These are phyloP conservation scores for Diplodia intermedia DNA, from an alignment of 2,329 filamentous ascomycete species.

Conservation along the genomic window DNA sequence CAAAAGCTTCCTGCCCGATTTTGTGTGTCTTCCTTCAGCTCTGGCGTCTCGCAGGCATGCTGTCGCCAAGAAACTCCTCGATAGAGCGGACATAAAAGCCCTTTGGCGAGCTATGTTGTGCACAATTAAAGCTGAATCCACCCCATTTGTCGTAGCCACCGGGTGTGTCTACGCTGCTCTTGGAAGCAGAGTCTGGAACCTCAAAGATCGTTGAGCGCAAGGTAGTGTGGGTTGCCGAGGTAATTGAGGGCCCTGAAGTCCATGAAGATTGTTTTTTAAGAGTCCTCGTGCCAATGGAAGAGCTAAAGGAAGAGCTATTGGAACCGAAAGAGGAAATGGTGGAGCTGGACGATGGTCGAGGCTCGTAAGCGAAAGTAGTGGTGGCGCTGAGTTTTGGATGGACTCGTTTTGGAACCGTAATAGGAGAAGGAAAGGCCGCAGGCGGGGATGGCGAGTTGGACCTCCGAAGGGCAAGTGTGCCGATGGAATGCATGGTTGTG, in stretches of 20 bases:
- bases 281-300: constrained; percentile 13
- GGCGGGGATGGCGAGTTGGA: constrained; percentile 5
- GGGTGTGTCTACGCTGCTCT: constrained; percentile 8
- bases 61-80: constrained; percentile 19
- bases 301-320: not conserved
- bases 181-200: not conserved
- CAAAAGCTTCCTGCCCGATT: not conserved
- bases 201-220: constrained; percentile 1
- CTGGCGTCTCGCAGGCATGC: not conserved
- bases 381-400: constrained; percentile 13
- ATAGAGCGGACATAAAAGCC: constrained; percentile 23
- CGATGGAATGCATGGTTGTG: constrained; percentile 16
- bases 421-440: constrained; percentile 10
- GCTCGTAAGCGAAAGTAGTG: constrained; percentile 21
- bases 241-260: constrained; percentile 1
- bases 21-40: not conserved
- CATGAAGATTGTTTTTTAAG: constrained; percentile 24
- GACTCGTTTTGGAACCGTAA: constrained; percentile 20
- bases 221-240: not conserved
- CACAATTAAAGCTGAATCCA: constrained; percentile 1
- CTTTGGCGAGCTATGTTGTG: constrained; percentile 12
- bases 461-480: constrained; percentile 14
- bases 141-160: constrained; percentile 19
- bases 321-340: constrained; percentile 1
- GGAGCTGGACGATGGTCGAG: constrained; percentile 18